phyloP scores from a whole-genome alignment of 2,329 filamentous ascomycete genomes.

The Botrytis hyacinthi region DNA sequence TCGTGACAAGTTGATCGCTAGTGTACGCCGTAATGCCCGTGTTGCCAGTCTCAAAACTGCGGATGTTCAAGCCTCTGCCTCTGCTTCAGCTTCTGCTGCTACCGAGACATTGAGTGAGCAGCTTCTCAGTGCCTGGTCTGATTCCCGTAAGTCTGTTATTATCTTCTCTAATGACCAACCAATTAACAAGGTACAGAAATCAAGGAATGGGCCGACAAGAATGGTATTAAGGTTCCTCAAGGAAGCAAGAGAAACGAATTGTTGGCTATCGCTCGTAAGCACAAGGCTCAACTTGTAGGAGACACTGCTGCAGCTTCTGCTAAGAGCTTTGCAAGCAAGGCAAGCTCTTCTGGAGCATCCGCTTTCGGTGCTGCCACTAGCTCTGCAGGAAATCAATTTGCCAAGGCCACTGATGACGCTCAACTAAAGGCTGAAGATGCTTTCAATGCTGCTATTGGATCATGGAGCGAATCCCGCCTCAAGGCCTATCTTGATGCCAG shows the following conservation, averaged over 20 bases:
- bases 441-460: constrained; percentile 60
- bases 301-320: constrained; percentile 58
- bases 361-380: constrained; percentile 71
- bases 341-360: constrained; percentile 59
- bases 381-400: constrained; percentile 72
- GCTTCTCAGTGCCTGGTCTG: constrained; percentile 86
- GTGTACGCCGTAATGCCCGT: constrained; percentile 86
- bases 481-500: constrained; percentile 78
- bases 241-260: constrained; percentile 86
- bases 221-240: constrained; percentile 84
- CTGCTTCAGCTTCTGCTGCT: constrained; percentile 64
- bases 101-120: constrained; percentile 76
- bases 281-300: constrained; percentile 69
- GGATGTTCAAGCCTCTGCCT: constrained; percentile 57
- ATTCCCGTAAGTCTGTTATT: constrained; percentile 49
- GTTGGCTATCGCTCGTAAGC: constrained; percentile 82
- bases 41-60: constrained; percentile 69
- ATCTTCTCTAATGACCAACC: neutral
- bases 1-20: constrained; percentile 85
- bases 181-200: constrained; percentile 52
- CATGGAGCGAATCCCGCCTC: constrained; percentile 72
- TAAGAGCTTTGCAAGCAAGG: constrained; percentile 69
- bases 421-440: constrained; percentile 61
- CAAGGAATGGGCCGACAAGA: constrained; percentile 92
- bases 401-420: constrained; percentile 70